These are phyloP conservation scores for Exophiala phaeomuriformis DNA, from an alignment of 2,329 filamentous ascomycete species.

Conservation along the genomic window DNA sequence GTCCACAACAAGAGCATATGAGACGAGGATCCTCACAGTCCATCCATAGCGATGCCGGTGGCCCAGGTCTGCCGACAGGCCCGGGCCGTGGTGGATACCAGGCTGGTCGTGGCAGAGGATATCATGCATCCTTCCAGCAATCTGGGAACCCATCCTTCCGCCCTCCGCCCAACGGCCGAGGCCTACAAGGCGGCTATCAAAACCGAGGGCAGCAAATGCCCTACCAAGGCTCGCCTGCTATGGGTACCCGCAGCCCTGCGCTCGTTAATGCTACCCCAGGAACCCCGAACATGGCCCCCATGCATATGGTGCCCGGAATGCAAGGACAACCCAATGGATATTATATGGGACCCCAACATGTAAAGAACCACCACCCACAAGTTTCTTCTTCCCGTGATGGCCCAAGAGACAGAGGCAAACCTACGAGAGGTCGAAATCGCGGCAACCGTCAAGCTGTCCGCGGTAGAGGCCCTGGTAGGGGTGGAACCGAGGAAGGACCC, in stretches of 20 bases:
- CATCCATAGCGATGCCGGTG: conserved; percentile 64
- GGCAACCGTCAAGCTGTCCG: conserved; percentile 25
- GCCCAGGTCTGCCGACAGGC: conserved; percentile 48
- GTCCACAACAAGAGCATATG: conserved; percentile 63
- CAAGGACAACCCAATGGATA: conserved; percentile 49
- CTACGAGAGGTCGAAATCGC: conserved; percentile 22
- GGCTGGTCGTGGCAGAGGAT: conserved; percentile 51
- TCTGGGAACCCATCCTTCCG: conserved; percentile 46
- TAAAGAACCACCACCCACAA: conserved; percentile 43
- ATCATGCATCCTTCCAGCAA: conserved; percentile 46
- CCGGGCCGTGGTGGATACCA: conserved; percentile 50
- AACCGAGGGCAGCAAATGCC: conserved; percentile 38
- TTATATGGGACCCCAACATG: conserved; percentile 54
- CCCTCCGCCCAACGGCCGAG: conserved; percentile 44
- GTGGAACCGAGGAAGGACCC: conserved; percentile 28
- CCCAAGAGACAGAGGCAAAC: conserved; percentile 33
- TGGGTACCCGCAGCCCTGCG: conserved; percentile 57
- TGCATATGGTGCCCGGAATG: conserved; percentile 61
- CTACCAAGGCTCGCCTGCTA: conserved; percentile 60
- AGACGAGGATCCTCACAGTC: conserved; percentile 84
- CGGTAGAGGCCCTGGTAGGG: conserved; percentile 25
- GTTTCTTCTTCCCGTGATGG: conserved; percentile 32
- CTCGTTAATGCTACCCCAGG: conserved; percentile 58
- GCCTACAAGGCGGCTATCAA: conserved; percentile 44
- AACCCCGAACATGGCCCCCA: conserved; percentile 59